A percentile compares a stretch with the other conserved stretches of the same genome.
Evolutionary conservation across 2,329 filamentous ascomycete species (phyloP).

Genomic region (Monosporascus sp.): DNA sequence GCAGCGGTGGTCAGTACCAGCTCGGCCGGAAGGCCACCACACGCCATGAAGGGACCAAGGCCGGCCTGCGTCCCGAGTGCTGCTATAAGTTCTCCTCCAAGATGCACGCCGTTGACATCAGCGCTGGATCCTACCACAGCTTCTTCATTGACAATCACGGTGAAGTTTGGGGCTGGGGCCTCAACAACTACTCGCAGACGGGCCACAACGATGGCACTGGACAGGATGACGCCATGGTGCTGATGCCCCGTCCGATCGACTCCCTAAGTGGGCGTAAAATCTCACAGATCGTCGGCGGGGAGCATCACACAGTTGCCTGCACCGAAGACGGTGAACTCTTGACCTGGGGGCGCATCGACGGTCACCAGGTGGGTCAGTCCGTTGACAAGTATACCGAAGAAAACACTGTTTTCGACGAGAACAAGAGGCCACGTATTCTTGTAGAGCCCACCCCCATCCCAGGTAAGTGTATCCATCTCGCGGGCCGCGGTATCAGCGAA

Average conservation of each 20-base stretch:
- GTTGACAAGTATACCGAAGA: conserved; percentile 44
- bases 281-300: conserved; percentile 46
- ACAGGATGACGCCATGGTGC: conserved; percentile 32
- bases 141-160: conserved; percentile 71
- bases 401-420: conserved; percentile 56
- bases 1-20: conserved; percentile 63
- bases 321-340: conserved; percentile 52
- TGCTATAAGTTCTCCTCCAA: neutral
- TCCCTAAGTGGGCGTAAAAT: conserved; percentile 49
- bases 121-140: conserved; percentile 72
- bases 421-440: conserved; percentile 60
- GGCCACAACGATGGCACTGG: conserved; percentile 38
- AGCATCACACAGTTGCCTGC: conserved; percentile 67
- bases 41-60: conserved; percentile 33
- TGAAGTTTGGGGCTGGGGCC: conserved; percentile 73
- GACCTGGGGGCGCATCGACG: conserved; percentile 55
- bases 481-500: neutral
- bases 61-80: neutral
- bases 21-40: conserved; percentile 57
- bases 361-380: conserved; percentile 49
- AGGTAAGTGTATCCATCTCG: conserved; percentile 9
- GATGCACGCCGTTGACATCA: conserved; percentile 41
- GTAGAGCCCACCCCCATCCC: conserved; percentile 29
- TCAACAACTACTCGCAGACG: conserved; percentile 83
- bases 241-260: conserved; percentile 49